A percentile compares a stretch with the other conserved stretches of the same genome.
These are phyloP conservation scores for Apiotrichum siamense DNA, from an alignment of 1,284 basidiomycete genomes.

Conservation along the genomic window DNA sequence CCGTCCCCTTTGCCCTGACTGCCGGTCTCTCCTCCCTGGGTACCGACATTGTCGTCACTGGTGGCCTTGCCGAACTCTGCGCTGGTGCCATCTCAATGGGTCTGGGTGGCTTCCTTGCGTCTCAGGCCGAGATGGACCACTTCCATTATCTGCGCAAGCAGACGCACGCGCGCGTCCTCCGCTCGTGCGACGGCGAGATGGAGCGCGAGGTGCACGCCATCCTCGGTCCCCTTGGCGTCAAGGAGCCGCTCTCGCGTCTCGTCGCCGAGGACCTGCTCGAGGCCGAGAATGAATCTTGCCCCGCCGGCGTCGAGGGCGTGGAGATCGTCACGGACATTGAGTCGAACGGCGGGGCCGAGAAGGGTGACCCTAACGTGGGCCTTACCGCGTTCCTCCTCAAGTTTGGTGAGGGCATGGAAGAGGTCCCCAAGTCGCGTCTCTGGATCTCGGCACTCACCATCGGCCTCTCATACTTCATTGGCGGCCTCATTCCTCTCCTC, in stretches of 20 bases:
- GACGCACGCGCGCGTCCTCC: constrained; percentile 72
- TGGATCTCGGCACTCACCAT: constrained; percentile 90
- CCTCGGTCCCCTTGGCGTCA: constrained; percentile 80
- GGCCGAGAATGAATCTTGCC: constrained; percentile 53
- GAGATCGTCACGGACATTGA: constrained; percentile 56
- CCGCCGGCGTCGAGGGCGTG: constrained; percentile 21
- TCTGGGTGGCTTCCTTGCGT: constrained; percentile 92
- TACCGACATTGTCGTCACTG: constrained; percentile 79
- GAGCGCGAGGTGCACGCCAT: constrained; percentile 88
- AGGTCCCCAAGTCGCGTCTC: constrained; percentile 61
- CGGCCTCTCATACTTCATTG: constrained; percentile 68
- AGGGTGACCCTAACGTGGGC: constrained; percentile 55
- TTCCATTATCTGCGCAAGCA: constrained; percentile 72
- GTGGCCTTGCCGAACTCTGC: constrained; percentile 84
- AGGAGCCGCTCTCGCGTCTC: constrained; percentile 68
- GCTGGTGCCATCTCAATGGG: constrained; percentile 95
- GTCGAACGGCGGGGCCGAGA: constrained; percentile 55
- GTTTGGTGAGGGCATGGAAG: constrained; percentile 86
- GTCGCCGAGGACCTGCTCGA: constrained; percentile 69
- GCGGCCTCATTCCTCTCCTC: constrained; percentile 77
- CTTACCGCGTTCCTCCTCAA: constrained; percentile 86
- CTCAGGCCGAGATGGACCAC: constrained; percentile 92
- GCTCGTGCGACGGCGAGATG: constrained; percentile 88
- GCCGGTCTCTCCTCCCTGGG: constrained; percentile 81
- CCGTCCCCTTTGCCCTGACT: constrained; percentile 84